Conservation (phyloP, 768 basidiomycete genomes). For the Rhodocollybia butyracea region DNA sequence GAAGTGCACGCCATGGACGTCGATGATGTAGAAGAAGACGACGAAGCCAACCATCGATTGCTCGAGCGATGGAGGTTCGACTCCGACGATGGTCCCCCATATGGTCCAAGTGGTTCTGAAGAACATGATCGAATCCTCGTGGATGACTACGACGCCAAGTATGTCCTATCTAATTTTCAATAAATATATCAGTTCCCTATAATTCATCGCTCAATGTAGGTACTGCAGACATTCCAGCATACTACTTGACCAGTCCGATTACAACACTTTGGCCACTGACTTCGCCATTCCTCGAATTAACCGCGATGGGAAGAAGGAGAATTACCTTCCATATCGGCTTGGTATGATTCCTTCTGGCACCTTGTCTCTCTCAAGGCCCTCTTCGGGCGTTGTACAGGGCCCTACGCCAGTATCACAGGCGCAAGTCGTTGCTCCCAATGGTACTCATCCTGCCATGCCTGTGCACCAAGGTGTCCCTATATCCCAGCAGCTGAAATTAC, state of each 20-base stretch:
- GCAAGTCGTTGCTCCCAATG: neutral
- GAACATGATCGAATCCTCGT: slow-evolving; percentile 68
- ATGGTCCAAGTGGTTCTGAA: slow-evolving; percentile 57
- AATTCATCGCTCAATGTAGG: no score
- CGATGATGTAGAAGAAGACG: slow-evolving; percentile 24
- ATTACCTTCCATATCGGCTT: slow-evolving; percentile 9
- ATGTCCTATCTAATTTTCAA: slow-evolving; percentile 15
- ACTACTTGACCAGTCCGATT: slow-evolving; percentile 54
- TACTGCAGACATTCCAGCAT: slow-evolving; percentile 45
- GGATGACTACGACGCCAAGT: slow-evolving; percentile 66
- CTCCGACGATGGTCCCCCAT: slow-evolving; percentile 53
- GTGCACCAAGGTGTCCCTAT: neutral
- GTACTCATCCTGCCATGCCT: neutral
- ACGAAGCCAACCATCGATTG: slow-evolving; percentile 40
- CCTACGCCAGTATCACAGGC: neutral
- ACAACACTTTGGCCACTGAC: slow-evolving; percentile 11
- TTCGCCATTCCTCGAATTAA: slow-evolving; percentile 6
- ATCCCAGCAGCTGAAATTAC: slow-evolving; percentile 5
- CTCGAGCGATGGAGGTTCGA: slow-evolving; percentile 71
- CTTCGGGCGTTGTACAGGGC: neutral
- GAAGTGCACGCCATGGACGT: slow-evolving; percentile 29
- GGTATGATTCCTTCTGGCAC: slow-evolving; percentile 3
- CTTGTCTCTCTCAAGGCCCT: neutral
- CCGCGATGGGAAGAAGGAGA: slow-evolving; percentile 10
- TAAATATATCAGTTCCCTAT: neutral